phyloP scores from a whole-genome alignment of 805 yeast genomes.

The Suhomyces tanzawaensis region DNA sequence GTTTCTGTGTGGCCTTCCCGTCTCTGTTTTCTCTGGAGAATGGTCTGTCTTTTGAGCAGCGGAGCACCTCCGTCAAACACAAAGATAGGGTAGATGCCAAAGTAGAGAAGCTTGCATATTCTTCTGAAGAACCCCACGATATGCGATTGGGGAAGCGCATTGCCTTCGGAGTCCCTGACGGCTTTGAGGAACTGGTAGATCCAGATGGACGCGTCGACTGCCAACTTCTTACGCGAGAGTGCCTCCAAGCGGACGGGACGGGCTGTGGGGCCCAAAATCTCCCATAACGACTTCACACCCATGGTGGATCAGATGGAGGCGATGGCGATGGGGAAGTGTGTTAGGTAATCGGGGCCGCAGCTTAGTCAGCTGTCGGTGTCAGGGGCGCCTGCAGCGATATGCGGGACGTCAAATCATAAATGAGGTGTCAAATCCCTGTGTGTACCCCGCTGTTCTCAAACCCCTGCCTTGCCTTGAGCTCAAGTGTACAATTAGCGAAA shows the following conservation, averaged over 20 bases:
- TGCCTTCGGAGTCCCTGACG: conserved; percentile 82
- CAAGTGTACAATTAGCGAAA: too few relatives aligned
- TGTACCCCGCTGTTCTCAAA: too few relatives aligned
- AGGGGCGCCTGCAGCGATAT: too few relatives aligned
- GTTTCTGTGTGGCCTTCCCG: conserved; percentile 72
- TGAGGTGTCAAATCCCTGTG: too few relatives aligned
- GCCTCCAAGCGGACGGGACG: conserved; percentile 88
- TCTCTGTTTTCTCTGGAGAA: conserved; percentile 66
- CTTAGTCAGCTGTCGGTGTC: too few relatives aligned
- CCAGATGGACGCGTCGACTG: conserved; percentile 99
- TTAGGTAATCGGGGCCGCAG: too few relatives aligned
- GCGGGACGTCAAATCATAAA: too few relatives aligned
- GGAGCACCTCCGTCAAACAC: conserved; percentile 98
- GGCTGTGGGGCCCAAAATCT: conserved; percentile 83
- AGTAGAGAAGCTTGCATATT: conserved; percentile 83
- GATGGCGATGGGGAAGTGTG: too few relatives aligned
- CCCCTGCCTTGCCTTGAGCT: too few relatives aligned
- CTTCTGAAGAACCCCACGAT: conserved; percentile 94
- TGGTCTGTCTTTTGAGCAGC: conserved; percentile 72
- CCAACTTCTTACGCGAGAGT: conserved; percentile 71
- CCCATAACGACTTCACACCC: conserved; percentile 98
- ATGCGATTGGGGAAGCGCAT: conserved; percentile 74
- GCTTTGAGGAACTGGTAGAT: conserved; percentile 95
- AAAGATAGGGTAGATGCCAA: conserved; percentile 85
- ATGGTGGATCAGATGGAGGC: too few relatives aligned